These are phyloP conservation scores for Fusarium heterosporum DNA, from an alignment of 2,329 filamentous ascomycete species.

Conservation along the genomic window DNA sequence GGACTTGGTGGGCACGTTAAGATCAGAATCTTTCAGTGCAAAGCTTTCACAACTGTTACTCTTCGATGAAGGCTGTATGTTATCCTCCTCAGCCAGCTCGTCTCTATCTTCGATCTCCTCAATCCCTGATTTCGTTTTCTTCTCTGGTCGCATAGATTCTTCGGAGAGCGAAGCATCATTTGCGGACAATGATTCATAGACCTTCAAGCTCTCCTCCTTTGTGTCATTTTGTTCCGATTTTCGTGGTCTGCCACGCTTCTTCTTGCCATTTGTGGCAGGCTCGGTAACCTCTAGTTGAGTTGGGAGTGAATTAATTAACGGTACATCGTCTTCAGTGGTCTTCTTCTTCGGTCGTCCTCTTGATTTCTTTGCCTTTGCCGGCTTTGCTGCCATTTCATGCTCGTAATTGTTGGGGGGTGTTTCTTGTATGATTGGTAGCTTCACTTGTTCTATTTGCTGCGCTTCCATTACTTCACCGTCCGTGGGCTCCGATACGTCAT, in stretches of 20 bases:
- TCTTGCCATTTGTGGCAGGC: constrained; percentile 43
- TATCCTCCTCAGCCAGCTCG: background rate
- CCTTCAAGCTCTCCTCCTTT: constrained; percentile 16
- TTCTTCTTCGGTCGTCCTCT: constrained; percentile 52
- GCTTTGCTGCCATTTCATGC: constrained; percentile 29
- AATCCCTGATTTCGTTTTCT: constrained; percentile 3
- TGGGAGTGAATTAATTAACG: constrained; percentile 16
- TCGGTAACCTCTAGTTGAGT: constrained; percentile 18
- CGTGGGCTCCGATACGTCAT: background rate
- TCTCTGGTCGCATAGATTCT: constrained; percentile 10
- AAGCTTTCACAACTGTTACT: constrained; percentile 6
- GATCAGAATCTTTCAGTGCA: constrained; percentile 26
- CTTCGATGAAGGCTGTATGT: background rate
- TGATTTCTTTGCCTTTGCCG: constrained; percentile 45
- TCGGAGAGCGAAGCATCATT: constrained; percentile 17
- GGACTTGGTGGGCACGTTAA: constrained; percentile 1
- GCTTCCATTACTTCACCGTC: constrained; percentile 14
- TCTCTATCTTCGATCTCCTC: constrained; percentile 11
- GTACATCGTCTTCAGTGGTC: constrained; percentile 14
- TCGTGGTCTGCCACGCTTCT: constrained; percentile 58
- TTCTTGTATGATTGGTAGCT: constrained; percentile 11
- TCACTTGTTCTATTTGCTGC: background rate
- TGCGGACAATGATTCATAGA: background rate
- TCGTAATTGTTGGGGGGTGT: constrained; percentile 15
- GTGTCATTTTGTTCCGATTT: constrained; percentile 49